Evolutionary conservation across 129 eudicot species (phyloP), one percentile per base, ranked within the genome.

Genomic region (Tagetes erecta): DNA sequence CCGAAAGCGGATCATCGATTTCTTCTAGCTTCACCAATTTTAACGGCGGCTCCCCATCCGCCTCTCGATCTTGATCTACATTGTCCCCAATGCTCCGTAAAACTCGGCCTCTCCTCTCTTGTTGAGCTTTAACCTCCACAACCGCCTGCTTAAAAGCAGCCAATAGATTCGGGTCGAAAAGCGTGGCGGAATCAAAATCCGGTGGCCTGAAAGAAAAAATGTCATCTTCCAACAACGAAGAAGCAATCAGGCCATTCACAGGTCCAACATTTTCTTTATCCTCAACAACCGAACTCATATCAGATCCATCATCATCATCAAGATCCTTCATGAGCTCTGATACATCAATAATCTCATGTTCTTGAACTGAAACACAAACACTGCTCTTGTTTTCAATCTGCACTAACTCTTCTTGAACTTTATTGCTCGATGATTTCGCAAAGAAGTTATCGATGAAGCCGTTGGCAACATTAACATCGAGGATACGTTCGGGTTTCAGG

Each of bases 111-210:
- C 73, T 78, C 75, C 84, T 83, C 79, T 81, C 83, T 41, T 78
- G 83, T 79, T 87, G 76, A 36, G 86, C 89, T 70, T 80, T 85
- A 55, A 81, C 77, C 71, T 84, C 92, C 73, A 67, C 34, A 3
- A 92, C 92, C 38, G 90, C 96, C 69, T 86, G 80, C 76, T 83
- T 80, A 27, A 92, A 92, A 12, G 89, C 96, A 3, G 90, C 92
- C 1, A 92, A 83, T 36, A 89, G 90, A 40, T 84, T 81, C 10
- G 96, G 95, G 64, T 92, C 95, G 20, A 87, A 92, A 50, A 89
- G 83, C 3, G 86, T 82, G 5, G 84, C 67, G 1, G 95, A 92
- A 66, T 89, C 77, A 81, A 86, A 82, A 78, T 87, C 98, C 65
- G 96, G 96, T n/a, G 83, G 79, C 80, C 88, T 67, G 77, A 89